Evolutionary conservation across 2,329 filamentous ascomycete species (phyloP).

Genomic region (Sarocladium brachiariae): DNA sequence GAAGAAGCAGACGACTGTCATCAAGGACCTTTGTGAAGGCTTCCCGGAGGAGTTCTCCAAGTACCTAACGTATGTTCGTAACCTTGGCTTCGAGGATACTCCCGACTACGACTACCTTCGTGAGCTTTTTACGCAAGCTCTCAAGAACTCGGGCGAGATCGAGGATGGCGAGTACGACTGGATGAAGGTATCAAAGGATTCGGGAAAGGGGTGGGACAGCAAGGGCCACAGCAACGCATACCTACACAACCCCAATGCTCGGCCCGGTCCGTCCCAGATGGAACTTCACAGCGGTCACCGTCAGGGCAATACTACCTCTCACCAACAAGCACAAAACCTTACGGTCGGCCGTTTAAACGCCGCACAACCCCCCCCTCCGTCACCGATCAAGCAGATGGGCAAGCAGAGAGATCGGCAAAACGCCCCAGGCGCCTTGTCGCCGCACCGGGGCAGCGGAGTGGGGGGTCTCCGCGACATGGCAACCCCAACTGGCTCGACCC

Average conservation of each 20-base stretch:
- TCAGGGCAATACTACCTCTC: constrained; percentile 58
- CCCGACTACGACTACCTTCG: constrained; percentile 97
- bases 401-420: constrained; percentile 71
- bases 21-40: constrained; percentile 94
- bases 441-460: constrained; percentile 70
- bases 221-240: constrained; percentile 58
- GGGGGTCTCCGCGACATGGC: constrained; percentile 68
- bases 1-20: constrained; percentile 97
- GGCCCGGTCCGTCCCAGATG: constrained; percentile 76
- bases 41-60: constrained; percentile 98
- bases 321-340: constrained; percentile 56
- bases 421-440: constrained; percentile 64
- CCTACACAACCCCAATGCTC: constrained; percentile 69
- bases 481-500: constrained; percentile 83
- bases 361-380: constrained; percentile 82
- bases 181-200: constrained; percentile 88
- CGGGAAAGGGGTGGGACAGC: constrained; percentile 81
- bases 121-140: constrained; percentile 89
- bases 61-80: constrained; percentile 94
- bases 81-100: constrained; percentile 96
- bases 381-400: constrained; percentile 74
- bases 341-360: constrained; percentile 89
- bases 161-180: constrained; percentile 99
- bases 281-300: constrained; percentile 72
- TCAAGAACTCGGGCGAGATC: constrained; percentile 89